Conservation (phyloP, 352 stramenopile genomes). For the Phytopythium montanum region DNA sequence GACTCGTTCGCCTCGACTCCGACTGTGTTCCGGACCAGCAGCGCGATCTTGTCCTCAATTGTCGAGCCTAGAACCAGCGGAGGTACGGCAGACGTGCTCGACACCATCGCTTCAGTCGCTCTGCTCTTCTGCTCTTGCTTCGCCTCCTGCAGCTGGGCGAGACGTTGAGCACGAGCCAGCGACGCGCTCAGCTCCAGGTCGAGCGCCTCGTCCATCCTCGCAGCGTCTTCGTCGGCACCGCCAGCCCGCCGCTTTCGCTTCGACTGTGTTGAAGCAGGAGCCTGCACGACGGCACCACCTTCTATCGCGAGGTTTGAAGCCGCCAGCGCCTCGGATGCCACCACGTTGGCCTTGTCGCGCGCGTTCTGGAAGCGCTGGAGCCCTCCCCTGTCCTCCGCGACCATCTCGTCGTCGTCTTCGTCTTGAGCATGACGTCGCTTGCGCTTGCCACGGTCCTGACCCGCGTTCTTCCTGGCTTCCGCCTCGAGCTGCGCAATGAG, state of each 20-base stretch:
- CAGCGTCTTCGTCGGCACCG: constrained; percentile 24
- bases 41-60: constrained; percentile 56
- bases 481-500: constrained; percentile 66
- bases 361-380: constrained; percentile 70
- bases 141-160: constrained; percentile 39
- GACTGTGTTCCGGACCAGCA: constrained; percentile 48
- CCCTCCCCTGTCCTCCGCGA: constrained; percentile 41
- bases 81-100: background rate
- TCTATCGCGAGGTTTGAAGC: constrained; percentile 6
- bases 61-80: constrained; percentile 11
- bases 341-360: constrained; percentile 52
- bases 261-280: constrained; percentile 6
- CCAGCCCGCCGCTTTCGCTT: constrained; percentile 36
- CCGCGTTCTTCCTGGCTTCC: constrained; percentile 35
- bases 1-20: constrained; percentile 14
- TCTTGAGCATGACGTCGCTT: constrained; percentile 23
- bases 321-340: constrained; percentile 37
- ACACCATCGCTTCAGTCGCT: background rate
- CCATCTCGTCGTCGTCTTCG: constrained; percentile 23
- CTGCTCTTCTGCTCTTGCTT: constrained; percentile 15
- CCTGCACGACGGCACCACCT: constrained; percentile 2
- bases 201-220: constrained; percentile 46
- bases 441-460: constrained; percentile 59
- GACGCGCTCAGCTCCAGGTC: constrained; percentile 79
- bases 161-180: constrained; percentile 56